A percentile compares a stretch with the other conserved stretches of the same genome.
These are phyloP conservation scores for Boletales sp. DNA, from an alignment of 768 basidiomycete species.

Conservation along the genomic window DNA sequence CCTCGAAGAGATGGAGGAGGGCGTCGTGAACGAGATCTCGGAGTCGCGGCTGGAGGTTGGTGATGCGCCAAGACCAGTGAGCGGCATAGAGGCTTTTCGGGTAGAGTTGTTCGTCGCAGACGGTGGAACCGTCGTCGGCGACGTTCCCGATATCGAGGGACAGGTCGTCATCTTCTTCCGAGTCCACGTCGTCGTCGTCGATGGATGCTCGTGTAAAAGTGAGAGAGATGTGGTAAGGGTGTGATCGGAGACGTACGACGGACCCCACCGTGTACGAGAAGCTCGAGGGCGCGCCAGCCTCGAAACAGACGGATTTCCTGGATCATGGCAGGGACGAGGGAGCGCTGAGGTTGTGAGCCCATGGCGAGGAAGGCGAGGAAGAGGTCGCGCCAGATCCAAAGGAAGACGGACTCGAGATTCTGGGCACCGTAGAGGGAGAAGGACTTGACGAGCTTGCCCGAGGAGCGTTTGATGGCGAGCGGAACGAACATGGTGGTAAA, in stretches of 20 bases:
- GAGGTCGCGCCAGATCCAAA: conserved; percentile 72
- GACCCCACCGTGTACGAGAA: conserved; percentile 52
- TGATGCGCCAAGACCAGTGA: conserved; percentile 50
- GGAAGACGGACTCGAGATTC: conserved; percentile 40
- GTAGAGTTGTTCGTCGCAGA: conserved; percentile 22
- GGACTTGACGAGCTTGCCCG: conserved; percentile 43
- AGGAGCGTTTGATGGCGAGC: conserved; percentile 41
- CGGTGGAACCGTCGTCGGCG: conserved; percentile 19
- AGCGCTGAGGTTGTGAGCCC: conserved; percentile 26
- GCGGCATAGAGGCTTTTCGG: conserved; percentile 36
- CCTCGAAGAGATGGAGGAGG: conserved; percentile 47
- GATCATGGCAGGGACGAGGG: conserved; percentile 49
- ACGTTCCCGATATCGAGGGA: conserved; percentile 15
- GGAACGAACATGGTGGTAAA: conserved; percentile 45
- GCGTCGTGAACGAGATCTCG: conserved; percentile 43
- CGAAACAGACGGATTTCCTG: conserved; percentile 51
- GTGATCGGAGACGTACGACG: conserved; percentile 29
- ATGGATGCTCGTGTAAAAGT: conserved; percentile 2
- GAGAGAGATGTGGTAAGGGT: neutral
- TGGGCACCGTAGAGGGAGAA: conserved; percentile 49
- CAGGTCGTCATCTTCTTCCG: too few species aligned
- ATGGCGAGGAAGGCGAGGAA: conserved; percentile 52
- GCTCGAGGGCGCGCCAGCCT: conserved; percentile 50
- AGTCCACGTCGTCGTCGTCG: conserved; percentile 19
- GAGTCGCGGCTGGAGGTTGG: conserved; percentile 38